Conservation (phyloP, 129 eudicot genomes). For the Arctium minus region DNA sequence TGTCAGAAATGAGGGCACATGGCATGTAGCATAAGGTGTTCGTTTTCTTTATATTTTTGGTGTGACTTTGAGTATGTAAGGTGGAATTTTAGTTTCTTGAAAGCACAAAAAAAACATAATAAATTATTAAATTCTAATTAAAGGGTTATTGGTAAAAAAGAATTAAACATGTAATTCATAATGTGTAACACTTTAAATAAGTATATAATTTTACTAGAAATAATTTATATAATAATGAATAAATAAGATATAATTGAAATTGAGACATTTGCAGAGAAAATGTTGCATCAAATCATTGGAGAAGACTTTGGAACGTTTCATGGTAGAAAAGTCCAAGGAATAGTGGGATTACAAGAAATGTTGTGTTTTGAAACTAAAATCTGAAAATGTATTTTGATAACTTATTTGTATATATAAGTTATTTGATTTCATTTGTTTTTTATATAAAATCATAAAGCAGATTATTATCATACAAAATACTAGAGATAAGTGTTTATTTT, state of each 20-base stretch:
- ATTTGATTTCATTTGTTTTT: too few relatives aligned
- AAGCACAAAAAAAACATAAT: neutral
- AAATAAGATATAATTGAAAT: neutral
- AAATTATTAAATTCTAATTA: neutral
- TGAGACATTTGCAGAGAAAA: neutral
- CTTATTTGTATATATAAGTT: neutral
- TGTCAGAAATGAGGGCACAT: slow-evolving; percentile 26
- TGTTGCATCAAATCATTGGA: slow-evolving; percentile 10
- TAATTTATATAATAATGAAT: neutral
- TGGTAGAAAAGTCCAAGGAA: slow-evolving; percentile 12
- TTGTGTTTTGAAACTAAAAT: neutral
- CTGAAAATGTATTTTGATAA: neutral
- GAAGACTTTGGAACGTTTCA: neutral
- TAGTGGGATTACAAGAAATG: slow-evolving; percentile 5
- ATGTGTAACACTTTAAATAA: neutral
- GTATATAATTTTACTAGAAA: neutral
- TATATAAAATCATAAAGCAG: too few relatives aligned
- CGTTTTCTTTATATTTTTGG: neutral
- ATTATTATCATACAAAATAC: too few relatives aligned
- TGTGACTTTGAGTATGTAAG: neutral
- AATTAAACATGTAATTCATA: neutral
- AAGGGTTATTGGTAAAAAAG: neutral
- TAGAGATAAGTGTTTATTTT: too few relatives aligned
- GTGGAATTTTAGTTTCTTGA: neutral
- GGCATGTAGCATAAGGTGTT: slow-evolving; percentile 16